Percentiles rank a stretch among this genome's conserved stretches.
phyloP scores from a whole-genome alignment of 345 rosid genomes.

The Eucalyptus pauciflora region DNA sequence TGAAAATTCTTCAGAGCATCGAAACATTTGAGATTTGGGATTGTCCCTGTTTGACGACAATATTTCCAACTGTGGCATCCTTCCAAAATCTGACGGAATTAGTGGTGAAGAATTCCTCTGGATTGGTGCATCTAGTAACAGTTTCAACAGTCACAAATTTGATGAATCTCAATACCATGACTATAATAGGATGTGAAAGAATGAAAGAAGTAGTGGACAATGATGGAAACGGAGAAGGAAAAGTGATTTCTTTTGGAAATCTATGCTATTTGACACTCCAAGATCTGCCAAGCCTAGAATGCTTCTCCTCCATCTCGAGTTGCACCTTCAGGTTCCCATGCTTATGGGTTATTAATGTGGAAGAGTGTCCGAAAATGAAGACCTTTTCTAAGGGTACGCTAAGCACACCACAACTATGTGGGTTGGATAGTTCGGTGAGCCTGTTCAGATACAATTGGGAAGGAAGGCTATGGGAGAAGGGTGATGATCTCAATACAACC shows the following conservation, averaged over 20 bases:
- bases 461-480: accelerated
- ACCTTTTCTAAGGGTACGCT: not conserved
- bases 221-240: not conserved
- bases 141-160: not conserved
- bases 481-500: not conserved
- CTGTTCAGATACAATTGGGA: accelerated
- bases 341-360: accelerated
- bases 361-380: not conserved
- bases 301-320: not conserved
- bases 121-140: not conserved
- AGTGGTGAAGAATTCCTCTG: not conserved
- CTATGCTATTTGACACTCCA: not conserved
- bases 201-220: too few relatives aligned
- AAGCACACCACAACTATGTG: not conserved
- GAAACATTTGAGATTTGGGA: not conserved
- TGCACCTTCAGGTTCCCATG: not conserved
- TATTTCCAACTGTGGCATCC: accelerated
- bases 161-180: accelerated
- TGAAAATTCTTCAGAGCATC: not conserved
- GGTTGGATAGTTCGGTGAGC: too few relatives aligned
- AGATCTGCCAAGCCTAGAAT: not conserved
- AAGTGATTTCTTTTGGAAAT: not conserved
- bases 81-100: too few relatives aligned
- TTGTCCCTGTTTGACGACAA: not conserved
- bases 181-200: not conserved